Evolutionary conservation across 768 basidiomycete species (phyloP), one percentile per base, ranked within the genome.

Genomic region (Phaffia tasmanica): DNA sequence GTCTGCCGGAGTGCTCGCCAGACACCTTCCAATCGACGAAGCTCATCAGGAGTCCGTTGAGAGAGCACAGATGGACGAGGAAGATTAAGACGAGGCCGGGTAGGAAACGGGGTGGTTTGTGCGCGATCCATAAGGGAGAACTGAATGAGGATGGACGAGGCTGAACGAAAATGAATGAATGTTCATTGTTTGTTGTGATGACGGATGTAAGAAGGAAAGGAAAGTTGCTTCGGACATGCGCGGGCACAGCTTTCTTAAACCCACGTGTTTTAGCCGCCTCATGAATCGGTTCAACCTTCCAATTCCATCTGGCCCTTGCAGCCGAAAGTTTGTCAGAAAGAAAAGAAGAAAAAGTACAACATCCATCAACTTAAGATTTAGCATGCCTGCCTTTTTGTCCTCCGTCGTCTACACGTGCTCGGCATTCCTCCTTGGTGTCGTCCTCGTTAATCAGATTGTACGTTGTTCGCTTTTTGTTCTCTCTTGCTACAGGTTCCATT

Each of bases 401-500:
- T 90, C 88, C 51, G 86, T 88, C n/a, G 84, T 94, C 30, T 82
- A 94, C 53, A 84, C 85, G 50, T 86, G 90, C 35, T 84, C 86
- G 63, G 89, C 87, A 67, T 97, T 97, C 79, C 87, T 94, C 72
- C 81, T 97, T 51, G 92, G 91, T 84, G 74, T 78, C 82, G 67
- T 69, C 60, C 75, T 73, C 65, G 70, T 73, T 57, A 72, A 66
- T 62, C 73, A 73, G 64, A 70, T 74, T 47, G 75, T 76, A 46
- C 57, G 72, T 72, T 9, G 0, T 27, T 30, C 60, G 51, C 50
- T 59, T 66, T 63, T 25, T 58, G 65, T 29, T 57, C 61, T 62
- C 63, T 54, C 54, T 19, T 30, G 25, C 47, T 21, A 54, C 19
- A 30, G 29, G 42, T 51, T n/a, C 47, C 46, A 66, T 32, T 32